A percentile compares a stretch with the other conserved stretches of the same genome.
Conservation (phyloP, 2,329 filamentous ascomycete genomes). For the Penicillium sp. region DNA sequence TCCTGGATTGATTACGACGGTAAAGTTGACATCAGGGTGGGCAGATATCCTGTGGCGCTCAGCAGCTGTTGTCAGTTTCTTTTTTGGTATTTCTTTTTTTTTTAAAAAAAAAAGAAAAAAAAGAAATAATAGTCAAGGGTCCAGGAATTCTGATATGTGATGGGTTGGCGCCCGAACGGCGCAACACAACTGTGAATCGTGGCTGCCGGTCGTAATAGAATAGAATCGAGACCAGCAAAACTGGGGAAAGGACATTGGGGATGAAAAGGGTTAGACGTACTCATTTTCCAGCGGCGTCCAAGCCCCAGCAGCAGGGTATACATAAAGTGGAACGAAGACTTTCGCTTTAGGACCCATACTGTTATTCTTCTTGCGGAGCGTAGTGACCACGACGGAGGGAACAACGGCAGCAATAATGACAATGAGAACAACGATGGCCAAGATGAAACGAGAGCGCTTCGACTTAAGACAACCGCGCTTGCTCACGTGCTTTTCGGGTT, state of each 20-base stretch:
- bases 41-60: conserved; percentile 34
- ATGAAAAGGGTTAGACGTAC: conserved; percentile 34
- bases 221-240: not conserved
- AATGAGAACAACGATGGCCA: conserved; percentile 28
- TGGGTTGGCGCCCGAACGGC: conserved; percentile 11
- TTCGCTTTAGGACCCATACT: conserved; percentile 40
- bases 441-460: conserved; percentile 30
- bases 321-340: conserved; percentile 51
- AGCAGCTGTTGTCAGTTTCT: conserved; percentile 18
- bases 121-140: not conserved
- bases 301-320: conserved; percentile 49
- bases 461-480: conserved; percentile 29
- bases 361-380: conserved; percentile 36
- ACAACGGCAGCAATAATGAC: conserved; percentile 34
- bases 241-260: not conserved
- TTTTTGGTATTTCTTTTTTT: conserved; percentile 13
- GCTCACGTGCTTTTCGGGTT: conserved; percentile 37
- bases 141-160: conserved; percentile 4
- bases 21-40: conserved; percentile 49
- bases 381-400: conserved; percentile 36
- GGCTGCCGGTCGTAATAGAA: conserved; percentile 10
- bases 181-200: conserved; percentile 10
- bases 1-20: conserved; percentile 51
- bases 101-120: not conserved
- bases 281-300: conserved; percentile 48